Percentiles rank a stretch among this genome's conserved stretches.
Conservation (phyloP, 1,284 basidiomycete species). For the Mycena citricolor region DNA sequence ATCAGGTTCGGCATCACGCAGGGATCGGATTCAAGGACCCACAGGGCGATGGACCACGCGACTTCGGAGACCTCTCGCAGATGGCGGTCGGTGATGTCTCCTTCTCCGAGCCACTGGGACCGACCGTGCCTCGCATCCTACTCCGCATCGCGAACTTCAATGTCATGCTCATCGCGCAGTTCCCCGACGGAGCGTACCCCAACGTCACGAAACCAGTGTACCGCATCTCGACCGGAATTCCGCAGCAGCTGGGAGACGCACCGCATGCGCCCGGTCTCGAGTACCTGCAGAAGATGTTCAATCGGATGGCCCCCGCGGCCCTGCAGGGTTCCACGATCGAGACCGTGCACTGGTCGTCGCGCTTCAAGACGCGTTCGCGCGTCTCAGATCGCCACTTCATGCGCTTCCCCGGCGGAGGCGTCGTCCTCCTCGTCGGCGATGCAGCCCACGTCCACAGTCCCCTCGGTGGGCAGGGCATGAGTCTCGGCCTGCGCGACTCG, state of each 20-base stretch:
- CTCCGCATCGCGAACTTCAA: slow-evolving; percentile 21
- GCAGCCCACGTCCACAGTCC: slow-evolving; percentile 11
- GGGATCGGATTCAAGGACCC: slow-evolving; percentile 38
- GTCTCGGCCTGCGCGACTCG: slow-evolving; percentile 20
- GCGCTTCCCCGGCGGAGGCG: too few relatives aligned
- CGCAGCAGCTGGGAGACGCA: slow-evolving; percentile 28
- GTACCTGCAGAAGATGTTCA: slow-evolving; percentile 36
- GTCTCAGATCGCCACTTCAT: too few relatives aligned
- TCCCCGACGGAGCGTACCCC: slow-evolving; percentile 21
- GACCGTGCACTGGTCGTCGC: too few relatives aligned
- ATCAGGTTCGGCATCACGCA: slow-evolving; percentile 34
- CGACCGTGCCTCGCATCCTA: slow-evolving; percentile 15
- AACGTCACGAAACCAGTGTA: slow-evolving; percentile 24
- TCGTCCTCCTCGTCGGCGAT: slow-evolving; percentile 12
- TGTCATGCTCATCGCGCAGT: slow-evolving; percentile 29
- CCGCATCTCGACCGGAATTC: slow-evolving; percentile 32
- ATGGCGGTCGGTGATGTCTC: slow-evolving; percentile 38
- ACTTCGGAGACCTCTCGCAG: slow-evolving; percentile 29
- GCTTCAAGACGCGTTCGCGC: too few relatives aligned
- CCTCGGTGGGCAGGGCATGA: slow-evolving; percentile 13
- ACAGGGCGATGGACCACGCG: slow-evolving; percentile 26
- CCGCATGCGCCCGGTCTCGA: slow-evolving; percentile 32
- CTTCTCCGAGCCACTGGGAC: slow-evolving; percentile 31
- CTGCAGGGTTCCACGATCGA: too few relatives aligned
- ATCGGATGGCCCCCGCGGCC: slow-evolving; percentile 33